A percentile compares a stretch with the other conserved stretches of the same genome.
Evolutionary conservation across 306 rosid genomes (phyloP).

Genomic region (Quercus bicolor): DNA sequence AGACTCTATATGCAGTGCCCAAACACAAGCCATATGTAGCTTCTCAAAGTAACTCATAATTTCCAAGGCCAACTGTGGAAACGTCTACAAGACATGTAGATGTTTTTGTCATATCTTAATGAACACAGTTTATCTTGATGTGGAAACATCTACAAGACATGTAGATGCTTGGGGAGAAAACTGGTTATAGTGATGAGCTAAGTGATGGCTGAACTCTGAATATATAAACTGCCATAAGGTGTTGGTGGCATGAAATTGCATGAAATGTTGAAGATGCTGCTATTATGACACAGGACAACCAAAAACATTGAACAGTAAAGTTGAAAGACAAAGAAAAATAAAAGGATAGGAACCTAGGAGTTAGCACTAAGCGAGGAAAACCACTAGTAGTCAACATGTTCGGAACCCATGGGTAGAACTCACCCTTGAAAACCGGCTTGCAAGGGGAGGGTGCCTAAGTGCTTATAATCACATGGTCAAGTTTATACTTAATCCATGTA

Average conservation of each 20-base stretch:
- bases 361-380: too few species aligned
- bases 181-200: neutral
- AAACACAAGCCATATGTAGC: neutral
- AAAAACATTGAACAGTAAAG: too few species aligned
- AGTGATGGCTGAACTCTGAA: neutral
- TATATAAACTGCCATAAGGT: neutral
- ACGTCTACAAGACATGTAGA: too few species aligned
- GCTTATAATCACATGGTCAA: too few species aligned
- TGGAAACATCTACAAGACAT: neutral
- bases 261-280: neutral
- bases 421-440: too few species aligned
- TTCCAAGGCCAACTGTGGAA: neutral
- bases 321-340: too few species aligned
- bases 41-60: neutral
- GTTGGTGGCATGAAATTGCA: neutral
- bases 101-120: neutral
- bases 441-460: too few species aligned
- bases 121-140: neutral
- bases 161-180: neutral
- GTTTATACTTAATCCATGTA: too few species aligned
- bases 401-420: too few species aligned
- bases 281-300: too few species aligned
- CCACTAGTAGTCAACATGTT: too few species aligned
- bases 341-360: too few species aligned
- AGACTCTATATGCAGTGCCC: neutral